Base-by-base conservation (phyloP, 805 yeast species). In the Cephaloascus fragrans region DNA sequence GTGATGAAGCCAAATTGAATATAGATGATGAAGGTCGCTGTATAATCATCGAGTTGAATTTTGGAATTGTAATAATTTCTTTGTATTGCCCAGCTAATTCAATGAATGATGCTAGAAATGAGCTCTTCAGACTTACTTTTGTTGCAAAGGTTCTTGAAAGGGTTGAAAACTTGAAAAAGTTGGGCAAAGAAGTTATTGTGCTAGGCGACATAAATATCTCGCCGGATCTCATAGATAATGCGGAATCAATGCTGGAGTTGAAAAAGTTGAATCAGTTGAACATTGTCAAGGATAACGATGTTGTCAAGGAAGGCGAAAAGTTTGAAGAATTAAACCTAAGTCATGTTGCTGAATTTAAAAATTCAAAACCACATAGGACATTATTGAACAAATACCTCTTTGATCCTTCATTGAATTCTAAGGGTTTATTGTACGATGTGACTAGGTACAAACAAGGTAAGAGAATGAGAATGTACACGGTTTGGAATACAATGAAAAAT, bases 41-140 rank as follows among this genome's bases (percentile, higher is more conserved):
- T 42, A 70, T 88, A 2, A 69, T 85, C 4, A 59, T 89, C 0
- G 97, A 93, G 51, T 52, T 89, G 18, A 74, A 79, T 1, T 70
- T 67, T 44, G 72, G 77, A 39, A 51, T 77, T 1, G 84, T 84
- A 3, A 55, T 84, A 0, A 72, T 84, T 35, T 66, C 80, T 0
- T 69, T 81, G 3, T 90, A 90, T 52, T 90, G 97, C 53, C 97
- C 97, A 0, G 97, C 97, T 1, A 86, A 87, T 53, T 85, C 97
- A 0, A 66, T 67, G 56, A 74, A 71, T 1, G 75, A 87, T 0
- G 82, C 74, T 19, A 81, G 76, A 20, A 95, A 79, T 2, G 83
- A 79, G 46, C 51, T 49, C 10, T 80, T 67, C 46, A 59, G 94
- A 37, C 47, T 75, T 31, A 57, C 63, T 14, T 90, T 85, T 48